Percentiles rank a stretch among this genome's conserved stretches.
Conservation (phyloP, 2,329 filamentous ascomycete species). For the Colletotrichum sp. region DNA sequence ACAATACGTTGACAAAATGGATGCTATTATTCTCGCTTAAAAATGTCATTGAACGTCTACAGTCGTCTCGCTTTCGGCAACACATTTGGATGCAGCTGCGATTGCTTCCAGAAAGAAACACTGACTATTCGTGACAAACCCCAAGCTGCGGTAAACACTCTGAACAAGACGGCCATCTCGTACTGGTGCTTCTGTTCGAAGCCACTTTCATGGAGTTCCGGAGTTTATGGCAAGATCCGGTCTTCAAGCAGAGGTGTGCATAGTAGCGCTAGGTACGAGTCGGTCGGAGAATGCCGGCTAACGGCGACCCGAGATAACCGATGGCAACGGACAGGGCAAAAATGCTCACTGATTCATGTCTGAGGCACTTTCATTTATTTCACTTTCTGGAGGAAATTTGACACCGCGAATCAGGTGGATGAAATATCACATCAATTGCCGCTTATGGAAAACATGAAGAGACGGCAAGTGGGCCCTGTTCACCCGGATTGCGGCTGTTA, state of each 20-base stretch:
- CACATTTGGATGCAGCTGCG: background rate
- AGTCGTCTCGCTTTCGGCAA: background rate
- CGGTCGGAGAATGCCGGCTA: background rate
- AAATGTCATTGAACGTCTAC: rapidly evolving
- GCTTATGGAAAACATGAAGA: background rate
- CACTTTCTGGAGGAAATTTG: background rate
- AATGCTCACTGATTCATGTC: background rate
- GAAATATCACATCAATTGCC: background rate
- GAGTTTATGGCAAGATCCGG: background rate
- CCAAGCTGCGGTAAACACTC: rapidly evolving
- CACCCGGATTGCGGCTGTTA: background rate
- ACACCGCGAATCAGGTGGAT: background rate
- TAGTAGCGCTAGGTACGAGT: background rate
- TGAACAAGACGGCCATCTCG: background rate
- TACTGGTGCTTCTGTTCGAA: rapidly evolving
- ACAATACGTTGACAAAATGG: rapidly evolving
- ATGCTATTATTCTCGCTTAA: background rate
- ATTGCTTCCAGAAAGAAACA: background rate
- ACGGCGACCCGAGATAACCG: background rate
- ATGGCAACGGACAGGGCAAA: background rate
- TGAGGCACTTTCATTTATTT: background rate
- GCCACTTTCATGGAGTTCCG: rapidly evolving
- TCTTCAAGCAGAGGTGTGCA: background rate
- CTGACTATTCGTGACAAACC: background rate
- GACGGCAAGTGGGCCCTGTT: background rate